Evolutionary conservation across 257 asterid species (phyloP).

Genomic region (Coffea eugenioides): DNA sequence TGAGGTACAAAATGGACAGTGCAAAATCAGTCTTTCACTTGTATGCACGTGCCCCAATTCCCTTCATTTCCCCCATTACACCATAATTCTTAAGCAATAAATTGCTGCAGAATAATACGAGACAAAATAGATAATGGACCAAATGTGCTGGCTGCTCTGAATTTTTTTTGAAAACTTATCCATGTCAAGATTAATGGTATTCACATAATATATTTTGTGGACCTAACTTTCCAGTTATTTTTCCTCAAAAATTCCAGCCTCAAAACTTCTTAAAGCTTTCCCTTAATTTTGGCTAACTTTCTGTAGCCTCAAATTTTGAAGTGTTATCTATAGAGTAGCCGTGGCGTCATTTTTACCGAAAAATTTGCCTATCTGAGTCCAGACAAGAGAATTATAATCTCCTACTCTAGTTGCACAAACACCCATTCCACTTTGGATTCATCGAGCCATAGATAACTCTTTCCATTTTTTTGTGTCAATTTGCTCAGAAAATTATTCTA

Average conservation of each 20-base stretch:
- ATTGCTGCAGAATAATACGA: background rate
- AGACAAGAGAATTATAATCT: background rate
- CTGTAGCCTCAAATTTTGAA: constrained; percentile 13
- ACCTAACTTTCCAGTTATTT: background rate
- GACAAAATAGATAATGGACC: background rate
- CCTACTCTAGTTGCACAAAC: background rate
- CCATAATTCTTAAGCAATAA: background rate
- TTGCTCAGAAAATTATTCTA: background rate
- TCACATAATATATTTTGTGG: constrained; percentile 12
- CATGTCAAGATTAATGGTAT: background rate
- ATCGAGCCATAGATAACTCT: background rate
- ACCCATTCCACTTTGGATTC: background rate
- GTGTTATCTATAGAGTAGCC: background rate
- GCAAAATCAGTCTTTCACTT: background rate
- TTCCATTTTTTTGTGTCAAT: background rate
- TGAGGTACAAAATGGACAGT: background rate
- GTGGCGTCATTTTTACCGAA: background rate
- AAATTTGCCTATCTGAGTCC: background rate
- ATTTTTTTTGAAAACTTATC: constrained; percentile 4
- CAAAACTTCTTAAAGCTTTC: background rate
- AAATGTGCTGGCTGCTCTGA: background rate
- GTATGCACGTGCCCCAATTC: background rate
- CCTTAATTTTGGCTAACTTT: background rate
- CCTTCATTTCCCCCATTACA: background rate
- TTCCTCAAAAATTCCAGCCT: constrained; percentile 2